A percentile compares a stretch with the other conserved stretches of the same genome.
phyloP scores from a whole-genome alignment of 73 alveolate genomes.

The Stentor roeselii region DNA sequence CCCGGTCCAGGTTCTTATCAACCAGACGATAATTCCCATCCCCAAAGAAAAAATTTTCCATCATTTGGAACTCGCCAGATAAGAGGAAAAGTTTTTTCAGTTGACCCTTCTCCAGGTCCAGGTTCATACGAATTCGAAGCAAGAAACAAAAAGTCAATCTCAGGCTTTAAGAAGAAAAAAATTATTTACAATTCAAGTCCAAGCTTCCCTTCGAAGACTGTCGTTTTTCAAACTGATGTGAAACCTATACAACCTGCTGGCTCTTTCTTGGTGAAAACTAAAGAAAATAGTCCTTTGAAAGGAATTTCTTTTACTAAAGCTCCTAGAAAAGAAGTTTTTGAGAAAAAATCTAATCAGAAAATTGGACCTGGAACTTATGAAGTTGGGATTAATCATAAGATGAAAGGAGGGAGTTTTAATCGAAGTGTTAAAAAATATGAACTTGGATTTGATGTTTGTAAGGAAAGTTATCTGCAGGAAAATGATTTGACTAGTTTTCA shows the following conservation, averaged over 20 bases:
- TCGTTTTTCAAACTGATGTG: neutral
- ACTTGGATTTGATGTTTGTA: neutral
- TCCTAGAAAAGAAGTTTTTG: neutral
- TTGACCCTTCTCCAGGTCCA: neutral
- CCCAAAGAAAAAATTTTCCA: neutral
- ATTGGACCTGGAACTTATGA: neutral
- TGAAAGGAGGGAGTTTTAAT: neutral
- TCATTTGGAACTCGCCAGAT: neutral
- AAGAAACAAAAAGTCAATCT: neutral
- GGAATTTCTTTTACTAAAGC: neutral
- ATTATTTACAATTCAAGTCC: neutral
- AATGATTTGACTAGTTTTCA: neutral
- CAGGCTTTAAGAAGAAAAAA: too few relatives aligned
- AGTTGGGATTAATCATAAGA: neutral
- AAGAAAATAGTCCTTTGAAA: neutral
- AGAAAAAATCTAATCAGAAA: neutral
- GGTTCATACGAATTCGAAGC: neutral
- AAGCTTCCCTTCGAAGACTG: neutral
- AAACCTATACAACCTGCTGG: too few relatives aligned
- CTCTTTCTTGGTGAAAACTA: neutral
- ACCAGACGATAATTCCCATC: neutral
- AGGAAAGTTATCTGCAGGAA: neutral
- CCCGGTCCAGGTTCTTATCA: neutral
- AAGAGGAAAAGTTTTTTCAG: neutral
- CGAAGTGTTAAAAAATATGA: neutral